phyloP scores from a whole-genome alignment of 805 yeast genomes.

The Candida chauliodis region DNA sequence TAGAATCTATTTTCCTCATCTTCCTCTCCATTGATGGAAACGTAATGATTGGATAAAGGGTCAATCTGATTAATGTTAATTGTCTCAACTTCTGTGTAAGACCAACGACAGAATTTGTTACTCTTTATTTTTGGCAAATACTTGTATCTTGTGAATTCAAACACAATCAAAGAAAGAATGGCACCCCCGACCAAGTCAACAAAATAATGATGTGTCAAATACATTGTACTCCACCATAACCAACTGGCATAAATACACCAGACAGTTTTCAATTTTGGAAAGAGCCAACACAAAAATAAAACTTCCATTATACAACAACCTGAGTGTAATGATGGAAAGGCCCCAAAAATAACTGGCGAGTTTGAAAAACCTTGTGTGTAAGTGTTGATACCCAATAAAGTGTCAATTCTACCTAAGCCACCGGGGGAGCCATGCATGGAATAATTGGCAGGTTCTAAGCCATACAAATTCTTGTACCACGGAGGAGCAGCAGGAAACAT shows the following conservation, averaged over 20 bases:
- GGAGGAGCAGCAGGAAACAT: conserved; percentile 95
- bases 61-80: conserved; percentile 25
- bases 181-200: conserved; percentile 95
- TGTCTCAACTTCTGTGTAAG: conserved; percentile 42
- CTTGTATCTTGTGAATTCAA: conserved; percentile 62
- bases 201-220: conserved; percentile 93
- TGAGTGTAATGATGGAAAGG: conserved; percentile 80
- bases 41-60: conserved; percentile 24
- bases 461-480: conserved; percentile 86
- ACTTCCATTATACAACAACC: conserved; percentile 95
- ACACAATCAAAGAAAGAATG: conserved; percentile 67
- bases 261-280: conserved; percentile 64
- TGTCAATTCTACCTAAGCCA: conserved; percentile 85
- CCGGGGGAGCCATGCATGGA: conserved; percentile 94
- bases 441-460: conserved; percentile 86
- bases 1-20: conserved; percentile 9
- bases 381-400: conserved; percentile 71
- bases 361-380: conserved; percentile 80
- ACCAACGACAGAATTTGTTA: conserved; percentile 66
- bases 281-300: conserved; percentile 75
- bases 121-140: conserved; percentile 59
- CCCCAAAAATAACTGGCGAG: conserved; percentile 93
- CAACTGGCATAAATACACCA: conserved; percentile 80
- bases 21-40: conserved; percentile 7
- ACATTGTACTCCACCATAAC: conserved; percentile 99